Percentiles rank a stretch among this genome's conserved stretches.
Conservation (phyloP, 768 basidiomycete genomes). For the Leccinum sublutescens region DNA sequence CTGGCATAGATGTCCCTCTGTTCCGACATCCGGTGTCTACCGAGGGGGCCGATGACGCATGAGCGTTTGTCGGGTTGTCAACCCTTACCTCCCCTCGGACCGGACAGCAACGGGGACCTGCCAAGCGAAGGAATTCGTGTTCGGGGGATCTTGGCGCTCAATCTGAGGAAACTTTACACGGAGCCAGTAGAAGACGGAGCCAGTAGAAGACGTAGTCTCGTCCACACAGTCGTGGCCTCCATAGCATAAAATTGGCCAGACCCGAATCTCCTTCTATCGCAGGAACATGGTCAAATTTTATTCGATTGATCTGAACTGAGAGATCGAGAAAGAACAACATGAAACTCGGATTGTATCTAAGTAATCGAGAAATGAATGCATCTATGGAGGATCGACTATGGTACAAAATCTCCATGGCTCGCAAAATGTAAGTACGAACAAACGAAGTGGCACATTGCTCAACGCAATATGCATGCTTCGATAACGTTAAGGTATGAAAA, state of each 20-base stretch:
- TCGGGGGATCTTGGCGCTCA: neutral
- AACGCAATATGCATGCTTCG: conserved; percentile 12
- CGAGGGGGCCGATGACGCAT: neutral
- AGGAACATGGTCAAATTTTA: neutral
- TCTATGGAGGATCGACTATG: neutral
- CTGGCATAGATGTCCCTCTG: neutral
- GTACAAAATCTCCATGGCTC: neutral
- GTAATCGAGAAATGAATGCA: neutral
- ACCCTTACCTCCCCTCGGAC: neutral
- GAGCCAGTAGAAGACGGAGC: neutral
- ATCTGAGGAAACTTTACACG: neutral
- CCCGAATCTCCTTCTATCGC: too few species aligned
- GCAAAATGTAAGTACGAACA: conserved; percentile 21
- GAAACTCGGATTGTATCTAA: neutral
- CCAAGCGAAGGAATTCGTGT: neutral
- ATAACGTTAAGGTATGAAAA: conserved; percentile 28
- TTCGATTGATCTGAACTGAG: neutral
- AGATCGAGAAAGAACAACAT: neutral
- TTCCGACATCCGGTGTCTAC: neutral
- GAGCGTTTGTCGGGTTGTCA: neutral
- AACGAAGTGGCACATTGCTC: conserved; percentile 5
- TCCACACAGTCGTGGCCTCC: neutral
- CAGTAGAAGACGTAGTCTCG: neutral
- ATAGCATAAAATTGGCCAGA: too few species aligned
- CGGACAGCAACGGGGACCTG: neutral